Evolutionary conservation across 768 basidiomycete species (phyloP).

Genomic region (Asterophora parasitica): DNA sequence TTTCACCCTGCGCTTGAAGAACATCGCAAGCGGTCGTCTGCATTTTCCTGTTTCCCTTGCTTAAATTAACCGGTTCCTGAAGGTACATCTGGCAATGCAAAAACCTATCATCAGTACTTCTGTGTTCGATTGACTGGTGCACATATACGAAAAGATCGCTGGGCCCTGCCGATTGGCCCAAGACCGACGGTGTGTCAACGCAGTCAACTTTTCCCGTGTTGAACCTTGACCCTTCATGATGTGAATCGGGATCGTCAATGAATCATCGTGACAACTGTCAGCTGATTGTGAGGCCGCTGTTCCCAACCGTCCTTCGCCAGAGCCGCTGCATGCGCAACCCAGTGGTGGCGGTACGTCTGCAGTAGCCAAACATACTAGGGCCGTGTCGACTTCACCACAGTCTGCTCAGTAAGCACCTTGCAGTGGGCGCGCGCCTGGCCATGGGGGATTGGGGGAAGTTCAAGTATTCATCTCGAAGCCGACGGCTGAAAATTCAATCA

Average conservation of each 20-base stretch:
- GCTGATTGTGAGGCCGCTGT: slow-evolving; percentile 29
- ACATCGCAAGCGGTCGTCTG: no score
- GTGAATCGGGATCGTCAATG: no score
- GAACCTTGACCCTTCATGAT: slow-evolving; percentile 1
- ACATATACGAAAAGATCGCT: slow-evolving; percentile 27
- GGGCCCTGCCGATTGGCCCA: slow-evolving; percentile 26
- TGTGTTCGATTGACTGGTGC: slow-evolving; percentile 29
- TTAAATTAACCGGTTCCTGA: not conserved
- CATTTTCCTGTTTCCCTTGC: not conserved
- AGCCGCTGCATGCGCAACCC: slow-evolving; percentile 30
- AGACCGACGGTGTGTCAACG: slow-evolving; percentile 28
- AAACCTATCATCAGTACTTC: slow-evolving; percentile 24
- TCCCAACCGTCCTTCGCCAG: slow-evolving; percentile 24
- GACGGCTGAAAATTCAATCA: no score
- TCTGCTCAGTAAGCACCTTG: not conserved
- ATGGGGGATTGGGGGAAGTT: no score
- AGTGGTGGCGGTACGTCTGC: slow-evolving; percentile 33
- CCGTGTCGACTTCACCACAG: slow-evolving; percentile 27
- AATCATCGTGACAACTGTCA: no score
- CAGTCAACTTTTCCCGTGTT: not conserved
- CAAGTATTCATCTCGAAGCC: no score
- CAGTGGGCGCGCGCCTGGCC: no score
- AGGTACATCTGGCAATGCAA: slow-evolving; percentile 27
- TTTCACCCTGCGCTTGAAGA: no score
- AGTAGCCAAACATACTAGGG: slow-evolving; percentile 32